Percentiles rank a stretch among this genome's conserved stretches.
Conservation (phyloP, 306 rosid genomes). For the Vicia villosa region DNA sequence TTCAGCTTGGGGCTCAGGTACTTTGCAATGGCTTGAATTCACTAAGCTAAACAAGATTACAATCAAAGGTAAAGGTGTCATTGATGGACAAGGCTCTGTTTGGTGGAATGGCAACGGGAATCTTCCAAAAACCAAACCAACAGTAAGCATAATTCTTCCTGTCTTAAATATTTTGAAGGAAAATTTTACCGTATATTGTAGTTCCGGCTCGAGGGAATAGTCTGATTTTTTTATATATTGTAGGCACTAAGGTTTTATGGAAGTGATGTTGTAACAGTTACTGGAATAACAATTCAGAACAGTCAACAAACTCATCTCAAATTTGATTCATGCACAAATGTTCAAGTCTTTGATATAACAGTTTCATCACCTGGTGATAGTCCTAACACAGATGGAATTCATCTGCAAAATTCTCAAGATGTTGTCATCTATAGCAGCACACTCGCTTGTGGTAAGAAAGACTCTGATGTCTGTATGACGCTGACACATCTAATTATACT, state of each 20-base stretch:
- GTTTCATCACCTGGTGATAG: slow-evolving; percentile 70
- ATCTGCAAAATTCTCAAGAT: slow-evolving; percentile 62
- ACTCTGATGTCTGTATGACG: too few species aligned
- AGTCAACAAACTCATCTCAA: slow-evolving; percentile 75
- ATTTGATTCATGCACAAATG: slow-evolving; percentile 59
- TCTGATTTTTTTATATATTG: background rate
- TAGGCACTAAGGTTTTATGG: slow-evolving; percentile 82
- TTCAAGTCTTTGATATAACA: slow-evolving; percentile 52
- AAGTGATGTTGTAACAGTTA: slow-evolving; percentile 58
- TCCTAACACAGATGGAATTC: slow-evolving; percentile 87
- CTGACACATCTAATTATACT: too few species aligned
- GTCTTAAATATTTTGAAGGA: too few species aligned
- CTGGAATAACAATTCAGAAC: slow-evolving; percentile 71
- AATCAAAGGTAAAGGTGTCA: slow-evolving; percentile 66
- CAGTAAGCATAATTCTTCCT: slow-evolving; percentile 37
- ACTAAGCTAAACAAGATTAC: slow-evolving; percentile 52
- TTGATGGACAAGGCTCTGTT: slow-evolving; percentile 82
- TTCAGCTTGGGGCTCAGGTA: slow-evolving; percentile 66
- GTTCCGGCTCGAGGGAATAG: too few species aligned
- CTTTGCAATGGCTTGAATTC: slow-evolving; percentile 74
- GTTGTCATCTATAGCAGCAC: slow-evolving; percentile 54
- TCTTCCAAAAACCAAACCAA: slow-evolving; percentile 64
- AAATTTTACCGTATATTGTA: too few species aligned
- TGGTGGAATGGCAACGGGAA: slow-evolving; percentile 63
- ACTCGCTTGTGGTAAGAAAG: slow-evolving; percentile 64